A percentile compares a stretch with the other conserved stretches of the same genome.
These are phyloP conservation scores for Acanthamoeba lenticulata DNA, from an alignment of 208 protist species.

Conservation along the genomic window DNA sequence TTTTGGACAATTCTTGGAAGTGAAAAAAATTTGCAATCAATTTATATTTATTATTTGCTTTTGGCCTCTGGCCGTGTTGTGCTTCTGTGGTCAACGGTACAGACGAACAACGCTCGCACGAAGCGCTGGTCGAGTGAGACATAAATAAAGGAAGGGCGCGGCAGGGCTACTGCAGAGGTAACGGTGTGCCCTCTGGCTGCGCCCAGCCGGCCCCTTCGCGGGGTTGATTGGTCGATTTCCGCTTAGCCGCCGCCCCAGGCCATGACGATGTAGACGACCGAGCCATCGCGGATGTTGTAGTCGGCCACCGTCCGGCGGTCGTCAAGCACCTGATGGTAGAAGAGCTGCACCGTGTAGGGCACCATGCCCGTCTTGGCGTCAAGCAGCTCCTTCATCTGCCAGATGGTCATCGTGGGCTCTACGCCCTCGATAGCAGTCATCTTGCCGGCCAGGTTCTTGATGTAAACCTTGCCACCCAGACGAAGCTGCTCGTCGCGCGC, in stretches of 20 bases:
- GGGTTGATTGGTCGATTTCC: too few species aligned
- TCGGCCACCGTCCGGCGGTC: background rate
- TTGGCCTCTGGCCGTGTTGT: too few species aligned
- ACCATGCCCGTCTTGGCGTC: conserved; percentile 46
- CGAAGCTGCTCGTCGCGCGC: background rate
- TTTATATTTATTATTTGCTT: too few species aligned
- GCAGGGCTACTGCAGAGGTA: too few species aligned
- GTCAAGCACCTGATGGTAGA: conserved; percentile 59
- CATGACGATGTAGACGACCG: conserved; percentile 51
- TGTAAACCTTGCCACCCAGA: conserved; percentile 35
- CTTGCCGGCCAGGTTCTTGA: conserved; percentile 50
- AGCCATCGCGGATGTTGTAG: conserved; percentile 59
- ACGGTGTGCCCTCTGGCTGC: too few species aligned
- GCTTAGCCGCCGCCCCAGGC: conserved; percentile 39
- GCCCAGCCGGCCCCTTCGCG: too few species aligned
- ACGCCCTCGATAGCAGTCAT: conserved; percentile 58
- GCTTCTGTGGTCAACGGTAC: too few species aligned
- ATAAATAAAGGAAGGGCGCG: too few species aligned
- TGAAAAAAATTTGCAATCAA: too few species aligned
- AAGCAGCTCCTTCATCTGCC: conserved; percentile 50
- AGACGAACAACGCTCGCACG: too few species aligned
- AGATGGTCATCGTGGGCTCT: conserved; percentile 63
- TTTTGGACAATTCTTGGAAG: too few species aligned
- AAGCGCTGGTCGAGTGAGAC: too few species aligned
- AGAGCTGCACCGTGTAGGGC: conserved; percentile 61